These are phyloP conservation scores for Torulaspora indica DNA, from an alignment of 805 yeast genomes.

Conservation along the genomic window DNA sequence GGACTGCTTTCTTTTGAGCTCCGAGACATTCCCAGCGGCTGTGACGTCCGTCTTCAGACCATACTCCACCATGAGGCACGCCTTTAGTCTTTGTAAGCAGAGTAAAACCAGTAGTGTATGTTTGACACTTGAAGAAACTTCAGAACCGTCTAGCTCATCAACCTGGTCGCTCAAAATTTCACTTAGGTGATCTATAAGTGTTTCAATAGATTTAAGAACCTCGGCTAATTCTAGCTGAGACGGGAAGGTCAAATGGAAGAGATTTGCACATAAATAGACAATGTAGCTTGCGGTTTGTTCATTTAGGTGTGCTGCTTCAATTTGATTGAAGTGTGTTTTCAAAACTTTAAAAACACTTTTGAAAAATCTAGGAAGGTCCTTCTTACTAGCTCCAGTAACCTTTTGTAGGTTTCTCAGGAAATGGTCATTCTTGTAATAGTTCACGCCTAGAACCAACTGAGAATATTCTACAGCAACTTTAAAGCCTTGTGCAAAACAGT, in stretches of 20 bases:
- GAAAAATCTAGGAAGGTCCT: conserved; percentile 18
- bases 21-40: conserved; percentile 12
- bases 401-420: conserved; percentile 20
- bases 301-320: conserved; percentile 11
- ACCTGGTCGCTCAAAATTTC: conserved; percentile 23
- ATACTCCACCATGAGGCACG: conserved; percentile 13
- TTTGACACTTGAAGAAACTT: not conserved
- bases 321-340: conserved; percentile 9
- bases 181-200: conserved; percentile 24
- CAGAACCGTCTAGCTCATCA: not conserved
- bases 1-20: conserved; percentile 16
- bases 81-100: conserved; percentile 15
- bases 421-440: conserved; percentile 12
- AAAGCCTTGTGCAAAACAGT: conserved; percentile 60
- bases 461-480: conserved; percentile 47
- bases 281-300: conserved; percentile 13
- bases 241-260: conserved; percentile 19
- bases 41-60: conserved; percentile 19
- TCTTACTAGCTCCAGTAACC: conserved; percentile 18
- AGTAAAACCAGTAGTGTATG: conserved; percentile 15
- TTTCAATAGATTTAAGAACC: conserved; percentile 20
- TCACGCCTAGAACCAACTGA: conserved; percentile 3
- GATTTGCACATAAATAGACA: conserved; percentile 24
- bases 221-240: conserved; percentile 23
- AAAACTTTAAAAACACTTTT: conserved; percentile 17